Percentiles rank a stretch among this genome's conserved stretches.
These are phyloP conservation scores for Acanthamoeba healyi DNA, from an alignment of 208 protist genomes.

Conservation along the genomic window DNA sequence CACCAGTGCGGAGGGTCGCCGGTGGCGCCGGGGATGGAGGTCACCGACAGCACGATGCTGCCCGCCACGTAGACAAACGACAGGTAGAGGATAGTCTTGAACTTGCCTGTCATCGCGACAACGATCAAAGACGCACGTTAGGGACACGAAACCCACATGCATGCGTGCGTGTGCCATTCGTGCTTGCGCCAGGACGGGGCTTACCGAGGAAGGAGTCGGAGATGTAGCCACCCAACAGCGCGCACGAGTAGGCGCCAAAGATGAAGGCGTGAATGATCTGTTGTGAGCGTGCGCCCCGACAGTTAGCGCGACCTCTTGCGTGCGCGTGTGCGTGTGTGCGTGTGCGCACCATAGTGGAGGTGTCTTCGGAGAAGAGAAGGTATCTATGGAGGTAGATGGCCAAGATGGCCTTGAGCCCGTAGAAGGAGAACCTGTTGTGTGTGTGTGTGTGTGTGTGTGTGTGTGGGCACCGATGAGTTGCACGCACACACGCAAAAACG, in stretches of 20 bases:
- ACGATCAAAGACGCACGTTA: too few species aligned
- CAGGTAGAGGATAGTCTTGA: conserved; percentile 86
- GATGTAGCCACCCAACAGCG: conserved; percentile 84
- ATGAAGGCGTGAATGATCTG: conserved; percentile 85
- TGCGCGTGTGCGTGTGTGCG: neutral
- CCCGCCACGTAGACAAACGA: conserved; percentile 87
- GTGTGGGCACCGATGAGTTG: too few species aligned
- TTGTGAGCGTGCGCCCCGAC: neutral
- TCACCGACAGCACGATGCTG: conserved; percentile 81
- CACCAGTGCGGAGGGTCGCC: conserved; percentile 80
- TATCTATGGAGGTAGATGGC: conserved; percentile 76
- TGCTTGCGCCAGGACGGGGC: too few species aligned
- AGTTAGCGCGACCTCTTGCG: neutral
- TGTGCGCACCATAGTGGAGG: conserved; percentile 22
- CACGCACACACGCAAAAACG: neutral
- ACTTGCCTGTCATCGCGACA: conserved; percentile 83
- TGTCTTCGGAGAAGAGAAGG: conserved; percentile 66
- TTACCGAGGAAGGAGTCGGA: conserved; percentile 79
- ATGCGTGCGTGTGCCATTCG: too few species aligned
- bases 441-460: neutral
- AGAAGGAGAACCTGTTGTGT: conserved; percentile 55
- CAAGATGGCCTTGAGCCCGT: conserved; percentile 75
- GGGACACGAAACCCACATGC: neutral
- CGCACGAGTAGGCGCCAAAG: conserved; percentile 83
- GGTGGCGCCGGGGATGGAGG: conserved; percentile 85